Evolutionary conservation across 805 yeast species (phyloP).

Genomic region (Wickerhamiella kazuoi): DNA sequence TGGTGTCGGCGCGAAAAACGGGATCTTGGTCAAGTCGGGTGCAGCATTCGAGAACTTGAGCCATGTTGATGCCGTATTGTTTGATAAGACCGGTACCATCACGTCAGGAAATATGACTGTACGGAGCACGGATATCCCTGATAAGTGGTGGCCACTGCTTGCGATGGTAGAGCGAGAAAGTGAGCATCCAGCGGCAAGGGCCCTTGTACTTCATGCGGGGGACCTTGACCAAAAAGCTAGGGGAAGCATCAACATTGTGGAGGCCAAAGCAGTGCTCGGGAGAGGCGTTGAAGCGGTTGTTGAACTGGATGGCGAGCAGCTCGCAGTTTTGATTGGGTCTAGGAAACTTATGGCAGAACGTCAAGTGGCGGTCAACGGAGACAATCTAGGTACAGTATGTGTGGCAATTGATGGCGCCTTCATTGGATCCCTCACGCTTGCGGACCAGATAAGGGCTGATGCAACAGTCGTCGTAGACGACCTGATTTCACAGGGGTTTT

Average conservation of each 20-base stretch:
- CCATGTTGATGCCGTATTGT: conserved; percentile 45
- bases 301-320: conserved; percentile 1
- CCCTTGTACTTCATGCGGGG: conserved; percentile 27
- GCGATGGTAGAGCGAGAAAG: conserved; percentile 48
- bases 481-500: conserved; percentile 34
- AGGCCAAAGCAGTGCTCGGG: conserved; percentile 16
- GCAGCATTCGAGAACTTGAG: conserved; percentile 64
- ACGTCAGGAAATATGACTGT: conserved; percentile 68
- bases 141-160: conserved; percentile 33
- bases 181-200: conserved; percentile 79
- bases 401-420: conserved; percentile 41
- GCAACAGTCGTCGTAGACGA: conserved; percentile 42
- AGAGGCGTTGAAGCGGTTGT: conserved; percentile 21
- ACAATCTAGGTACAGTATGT: conserved; percentile 25
- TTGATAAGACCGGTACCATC: conserved; percentile 92
- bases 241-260: conserved; percentile 7
- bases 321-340: conserved; percentile 3
- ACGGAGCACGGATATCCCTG: conserved; percentile 10
- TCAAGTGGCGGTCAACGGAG: conserved; percentile 12
- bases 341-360: conserved; percentile 23
- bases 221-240: not conserved
- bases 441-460: conserved; percentile 51
- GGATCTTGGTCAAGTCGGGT: conserved; percentile 86
- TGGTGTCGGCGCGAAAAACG: conserved; percentile 82
- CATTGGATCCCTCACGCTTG: conserved; percentile 47